Evolutionary conservation across 2,329 filamentous ascomycete species (phyloP).

Genomic region (Trichoderma gracile): DNA sequence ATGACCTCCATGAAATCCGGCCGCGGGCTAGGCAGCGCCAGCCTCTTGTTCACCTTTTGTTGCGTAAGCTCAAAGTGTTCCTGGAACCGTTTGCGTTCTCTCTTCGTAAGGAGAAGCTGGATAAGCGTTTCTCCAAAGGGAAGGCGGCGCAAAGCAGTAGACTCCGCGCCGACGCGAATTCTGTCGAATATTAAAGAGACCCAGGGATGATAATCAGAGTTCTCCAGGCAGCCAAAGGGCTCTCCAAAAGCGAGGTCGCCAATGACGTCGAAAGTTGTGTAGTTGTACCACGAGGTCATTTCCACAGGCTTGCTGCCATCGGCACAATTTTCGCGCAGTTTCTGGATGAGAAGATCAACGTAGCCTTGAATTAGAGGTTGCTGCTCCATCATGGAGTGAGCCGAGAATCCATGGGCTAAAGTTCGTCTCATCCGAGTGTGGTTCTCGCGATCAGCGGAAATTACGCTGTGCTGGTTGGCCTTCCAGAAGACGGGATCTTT

Average conservation of each 20-base stretch:
- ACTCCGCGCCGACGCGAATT: not conserved
- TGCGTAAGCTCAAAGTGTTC: not conserved
- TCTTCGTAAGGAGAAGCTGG: not conserved
- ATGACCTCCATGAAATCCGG: constrained; percentile 15
- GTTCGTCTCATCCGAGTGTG: constrained; percentile 32
- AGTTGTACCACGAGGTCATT: constrained; percentile 35
- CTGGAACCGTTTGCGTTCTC: not conserved
- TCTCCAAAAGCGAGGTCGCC: constrained; percentile 37
- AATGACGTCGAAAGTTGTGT: constrained; percentile 37
- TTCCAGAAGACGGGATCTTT: constrained; percentile 22
- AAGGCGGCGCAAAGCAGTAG: constrained; percentile 1
- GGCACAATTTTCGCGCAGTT: constrained; percentile 29
- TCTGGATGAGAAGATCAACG: constrained; percentile 32
- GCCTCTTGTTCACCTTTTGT: constrained; percentile 13
- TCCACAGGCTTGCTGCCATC: constrained; percentile 28
- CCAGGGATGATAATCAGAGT: constrained; percentile 33
- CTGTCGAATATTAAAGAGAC: constrained; percentile 31
- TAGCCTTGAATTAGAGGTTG: constrained; percentile 35
- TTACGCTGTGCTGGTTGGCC: constrained; percentile 24
- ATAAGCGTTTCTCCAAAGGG: constrained; percentile 1
- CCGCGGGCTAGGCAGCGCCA: not conserved
- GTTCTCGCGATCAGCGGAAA: constrained; percentile 28
- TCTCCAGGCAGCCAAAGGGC: constrained; percentile 33
- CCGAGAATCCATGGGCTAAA: constrained; percentile 36
- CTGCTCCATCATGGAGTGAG: constrained; percentile 36